phyloP scores from a whole-genome alignment of 2,329 filamentous ascomycete genomes.

The Alternaria burnsii region DNA sequence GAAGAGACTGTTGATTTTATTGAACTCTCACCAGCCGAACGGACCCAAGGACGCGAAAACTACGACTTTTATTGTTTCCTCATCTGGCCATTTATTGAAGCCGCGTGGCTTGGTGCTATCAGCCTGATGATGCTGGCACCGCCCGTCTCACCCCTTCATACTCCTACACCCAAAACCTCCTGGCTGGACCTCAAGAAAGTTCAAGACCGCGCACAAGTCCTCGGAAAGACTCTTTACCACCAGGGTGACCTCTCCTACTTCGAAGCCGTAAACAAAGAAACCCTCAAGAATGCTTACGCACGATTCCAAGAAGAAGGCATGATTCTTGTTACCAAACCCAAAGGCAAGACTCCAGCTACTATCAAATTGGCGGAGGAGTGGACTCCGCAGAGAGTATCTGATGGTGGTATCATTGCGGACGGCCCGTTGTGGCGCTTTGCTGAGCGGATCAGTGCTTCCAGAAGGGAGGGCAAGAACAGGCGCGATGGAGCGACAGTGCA shows the following conservation, averaged over 20 bases:
- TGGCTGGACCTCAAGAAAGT: constrained; percentile 83
- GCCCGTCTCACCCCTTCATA: constrained; percentile 57
- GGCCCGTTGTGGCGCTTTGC: constrained; percentile 92
- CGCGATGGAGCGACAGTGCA: constrained; percentile 92
- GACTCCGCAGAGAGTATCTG: constrained; percentile 68
- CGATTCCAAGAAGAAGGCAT: constrained; percentile 93
- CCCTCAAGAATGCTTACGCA: constrained; percentile 89
- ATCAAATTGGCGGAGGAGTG: constrained; percentile 78
- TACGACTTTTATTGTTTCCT: constrained; percentile 99
- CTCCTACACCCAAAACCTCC: constrained; percentile 52
- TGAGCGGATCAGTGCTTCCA: constrained; percentile 81
- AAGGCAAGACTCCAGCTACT: constrained; percentile 69
- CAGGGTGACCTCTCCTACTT: constrained; percentile 98
- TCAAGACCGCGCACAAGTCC: constrained; percentile 80
- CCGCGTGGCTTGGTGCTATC: constrained; percentile 89
- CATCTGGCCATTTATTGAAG: constrained; percentile 98
- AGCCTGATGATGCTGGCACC: constrained; percentile 87
- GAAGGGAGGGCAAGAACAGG: constrained; percentile 93
- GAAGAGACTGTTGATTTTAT: constrained; percentile 67
- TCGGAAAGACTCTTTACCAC: constrained; percentile 96
- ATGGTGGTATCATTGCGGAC: constrained; percentile 70
- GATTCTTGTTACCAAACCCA: constrained; percentile 72
- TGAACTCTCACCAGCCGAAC: constrained; percentile 78
- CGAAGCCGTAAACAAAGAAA: constrained; percentile 98
- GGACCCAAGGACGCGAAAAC: constrained; percentile 84